Base-by-base conservation (phyloP, 805 yeast genomes). In the Alloascoidea africana region DNA sequence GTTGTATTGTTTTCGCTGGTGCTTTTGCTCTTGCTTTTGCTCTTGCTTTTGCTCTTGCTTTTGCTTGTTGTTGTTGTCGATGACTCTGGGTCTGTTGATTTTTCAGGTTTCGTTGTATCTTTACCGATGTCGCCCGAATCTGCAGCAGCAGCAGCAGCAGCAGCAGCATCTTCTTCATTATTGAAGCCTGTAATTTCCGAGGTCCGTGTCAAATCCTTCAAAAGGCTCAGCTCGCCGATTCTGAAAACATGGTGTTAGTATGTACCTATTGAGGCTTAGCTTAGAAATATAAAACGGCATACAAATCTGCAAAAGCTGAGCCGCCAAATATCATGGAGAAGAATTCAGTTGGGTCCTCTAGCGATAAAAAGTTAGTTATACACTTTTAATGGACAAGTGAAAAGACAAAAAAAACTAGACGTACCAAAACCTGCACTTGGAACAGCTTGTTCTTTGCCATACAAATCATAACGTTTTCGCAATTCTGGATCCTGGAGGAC, bases 301-400 rank as follows among this genome's bases (percentile, higher is more conserved):
- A 44, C 55, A 47, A 79, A 36, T 78, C 76, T 27, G 65, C 69
- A 56, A 87, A 86, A 2, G 91, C 93, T 40, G 81, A 94, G 36
- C 96, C 96, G 34, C 96, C 96, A 56, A 86, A 91, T 27, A 91
- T 82, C 52, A 68, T 66, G 18, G 79, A 69, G 58, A 91, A 85
- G 50, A 85, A 79, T 53, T 87, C 95, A 38, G 70, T 63, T 0
- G 96, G 94, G 53, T 91, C 97, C 40, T 76, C 64, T 47, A 27
- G n/a, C 27, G 27, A n/a, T n/a, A 23, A 23, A 23, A 23, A n/a
- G n/a, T 23, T 23, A 23, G 8, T 23, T 8, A n/a, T n/a, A 23
- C n/a, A 8, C 30, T 8, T 23, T 8, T 8, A 23, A 8, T 8
- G 8, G n/a, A 23, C 30, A 23, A 23, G 30, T 23, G 8, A 8